A percentile compares a stretch with the other conserved stretches of the same genome.
These are phyloP conservation scores for Mycena galopus DNA, from an alignment of 768 basidiomycete species.

Conservation along the genomic window DNA sequence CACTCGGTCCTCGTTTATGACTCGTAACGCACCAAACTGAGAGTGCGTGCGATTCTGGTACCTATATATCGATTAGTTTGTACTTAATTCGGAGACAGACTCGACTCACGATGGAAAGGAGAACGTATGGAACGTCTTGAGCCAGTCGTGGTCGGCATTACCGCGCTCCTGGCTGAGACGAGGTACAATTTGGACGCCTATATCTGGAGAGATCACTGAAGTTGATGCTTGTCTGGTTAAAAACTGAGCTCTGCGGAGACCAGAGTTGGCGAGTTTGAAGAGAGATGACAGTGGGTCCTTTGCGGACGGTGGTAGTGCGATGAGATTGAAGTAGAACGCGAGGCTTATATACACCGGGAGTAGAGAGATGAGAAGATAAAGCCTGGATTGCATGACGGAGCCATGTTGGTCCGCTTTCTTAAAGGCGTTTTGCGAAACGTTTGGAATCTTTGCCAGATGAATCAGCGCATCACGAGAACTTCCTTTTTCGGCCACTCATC, in stretches of 20 bases:
- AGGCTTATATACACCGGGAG: slow-evolving; percentile 58
- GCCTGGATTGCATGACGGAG: slow-evolving; percentile 51
- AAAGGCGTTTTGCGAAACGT: no score
- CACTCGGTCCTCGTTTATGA: slow-evolving; percentile 96
- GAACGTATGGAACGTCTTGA: slow-evolving; percentile 91
- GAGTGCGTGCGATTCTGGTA: slow-evolving; percentile 22
- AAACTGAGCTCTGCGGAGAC: slow-evolving; percentile 31
- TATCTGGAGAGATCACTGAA: slow-evolving; percentile 36
- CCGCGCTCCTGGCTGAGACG: no score
- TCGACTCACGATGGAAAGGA: slow-evolving; percentile 73
- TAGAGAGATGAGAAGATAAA: slow-evolving; percentile 53
- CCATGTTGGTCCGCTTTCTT: slow-evolving; percentile 16
- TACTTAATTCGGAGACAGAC: slow-evolving; percentile 30
- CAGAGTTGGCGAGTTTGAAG: slow-evolving; percentile 51
- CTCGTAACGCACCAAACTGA: slow-evolving; percentile 79
- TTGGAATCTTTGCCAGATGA: no score
- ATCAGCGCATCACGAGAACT: slow-evolving; percentile 25
- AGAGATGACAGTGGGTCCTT: slow-evolving; percentile 53
- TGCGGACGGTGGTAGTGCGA: slow-evolving; percentile 45
- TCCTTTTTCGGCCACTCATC: slow-evolving; percentile 29
- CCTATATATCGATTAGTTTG: not conserved
- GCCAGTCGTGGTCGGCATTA: slow-evolving; percentile 85
- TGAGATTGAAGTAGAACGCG: slow-evolving; percentile 49
- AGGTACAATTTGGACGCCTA: slow-evolving; percentile 55
- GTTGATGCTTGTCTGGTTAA: slow-evolving; percentile 48